Conservation (phyloP, 768 basidiomycete genomes). For the Mycena vitilis region DNA sequence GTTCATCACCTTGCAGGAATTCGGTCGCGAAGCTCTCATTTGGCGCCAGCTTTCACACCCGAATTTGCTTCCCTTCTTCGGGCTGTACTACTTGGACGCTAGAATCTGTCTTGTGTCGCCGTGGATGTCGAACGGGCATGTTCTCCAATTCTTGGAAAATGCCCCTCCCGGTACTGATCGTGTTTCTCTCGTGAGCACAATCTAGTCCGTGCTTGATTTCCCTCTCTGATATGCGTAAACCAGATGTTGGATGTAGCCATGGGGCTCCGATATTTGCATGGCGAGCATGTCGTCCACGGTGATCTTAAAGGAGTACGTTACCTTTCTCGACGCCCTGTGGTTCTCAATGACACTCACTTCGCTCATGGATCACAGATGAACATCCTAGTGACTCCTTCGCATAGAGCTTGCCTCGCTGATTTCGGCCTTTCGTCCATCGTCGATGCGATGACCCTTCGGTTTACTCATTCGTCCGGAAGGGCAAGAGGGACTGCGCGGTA, state of each 20-base stretch:
- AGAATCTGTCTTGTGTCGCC: constrained; percentile 34
- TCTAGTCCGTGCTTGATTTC: not conserved
- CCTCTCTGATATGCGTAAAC: not conserved
- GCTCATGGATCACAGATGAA: constrained; percentile 21
- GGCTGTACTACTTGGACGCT: constrained; percentile 25
- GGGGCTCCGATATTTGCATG: constrained; percentile 32
- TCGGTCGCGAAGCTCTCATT: constrained; percentile 34
- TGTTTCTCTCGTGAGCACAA: constrained; percentile 15
- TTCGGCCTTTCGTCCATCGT: constrained; percentile 35
- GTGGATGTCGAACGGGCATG: constrained; percentile 25
- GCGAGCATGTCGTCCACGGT: constrained; percentile 31
- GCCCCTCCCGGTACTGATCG: constrained; percentile 16
- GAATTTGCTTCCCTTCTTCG: constrained; percentile 37
- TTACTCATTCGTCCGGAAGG: constrained; percentile 29
- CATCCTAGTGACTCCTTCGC: constrained; percentile 35
- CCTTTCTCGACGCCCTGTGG: not conserved
- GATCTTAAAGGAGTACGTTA: constrained; percentile 37
- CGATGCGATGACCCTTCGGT: constrained; percentile 21
- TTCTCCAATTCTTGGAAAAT: constrained; percentile 22
- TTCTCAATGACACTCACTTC: not conserved
- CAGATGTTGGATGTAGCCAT: constrained; percentile 26
- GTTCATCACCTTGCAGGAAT: constrained; percentile 22
- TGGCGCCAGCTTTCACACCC: constrained; percentile 38
- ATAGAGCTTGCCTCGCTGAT: constrained; percentile 33
- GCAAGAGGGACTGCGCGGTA: constrained; percentile 25